Evolutionary conservation across 371 early-diverging fungal genomes (phyloP).

Genomic region (Rhizopus stolonifer): DNA sequence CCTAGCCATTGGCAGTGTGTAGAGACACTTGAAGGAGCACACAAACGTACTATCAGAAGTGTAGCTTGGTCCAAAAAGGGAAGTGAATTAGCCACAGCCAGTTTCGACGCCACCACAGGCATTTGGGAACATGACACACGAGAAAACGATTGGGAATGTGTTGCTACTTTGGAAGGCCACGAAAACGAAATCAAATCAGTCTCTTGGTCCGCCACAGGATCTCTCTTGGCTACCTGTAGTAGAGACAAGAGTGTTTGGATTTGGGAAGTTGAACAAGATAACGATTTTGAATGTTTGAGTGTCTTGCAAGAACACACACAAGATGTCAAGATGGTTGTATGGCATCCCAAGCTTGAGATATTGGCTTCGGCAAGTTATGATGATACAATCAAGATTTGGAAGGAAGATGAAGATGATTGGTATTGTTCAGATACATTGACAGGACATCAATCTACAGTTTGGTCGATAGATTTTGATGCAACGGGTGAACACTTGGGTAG

Average conservation of each 20-base stretch:
- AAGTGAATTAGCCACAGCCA: conserved; percentile 79
- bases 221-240: conserved; percentile 89
- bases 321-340: conserved; percentile 93
- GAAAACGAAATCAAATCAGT: conserved; percentile 97
- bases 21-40: conserved; percentile 81
- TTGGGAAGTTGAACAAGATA: conserved; percentile 86
- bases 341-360: conserved; percentile 89
- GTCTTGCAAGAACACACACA: conserved; percentile 96
- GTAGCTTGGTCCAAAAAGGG: conserved; percentile 85
- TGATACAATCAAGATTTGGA: conserved; percentile 93
- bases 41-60: conserved; percentile 89
- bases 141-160: conserved; percentile 81
- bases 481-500: conserved; percentile 70
- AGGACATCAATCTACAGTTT: conserved; percentile 91
- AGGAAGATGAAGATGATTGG: conserved; percentile 93
- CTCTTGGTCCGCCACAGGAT: conserved; percentile 81
- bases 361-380: conserved; percentile 93
- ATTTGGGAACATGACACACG: conserved; percentile 85
- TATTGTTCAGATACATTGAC: conserved; percentile 81
- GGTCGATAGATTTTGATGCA: conserved; percentile 88
- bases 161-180: conserved; percentile 96
- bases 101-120: conserved; percentile 92
- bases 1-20: conserved; percentile 69
- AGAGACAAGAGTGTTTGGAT: conserved; percentile 98
- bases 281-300: conserved; percentile 92